Percentiles rank a stretch among this genome's conserved stretches.
Evolutionary conservation across 495 filamentous ascomycete genomes (phyloP).

Genomic region (Tuber brumale): DNA sequence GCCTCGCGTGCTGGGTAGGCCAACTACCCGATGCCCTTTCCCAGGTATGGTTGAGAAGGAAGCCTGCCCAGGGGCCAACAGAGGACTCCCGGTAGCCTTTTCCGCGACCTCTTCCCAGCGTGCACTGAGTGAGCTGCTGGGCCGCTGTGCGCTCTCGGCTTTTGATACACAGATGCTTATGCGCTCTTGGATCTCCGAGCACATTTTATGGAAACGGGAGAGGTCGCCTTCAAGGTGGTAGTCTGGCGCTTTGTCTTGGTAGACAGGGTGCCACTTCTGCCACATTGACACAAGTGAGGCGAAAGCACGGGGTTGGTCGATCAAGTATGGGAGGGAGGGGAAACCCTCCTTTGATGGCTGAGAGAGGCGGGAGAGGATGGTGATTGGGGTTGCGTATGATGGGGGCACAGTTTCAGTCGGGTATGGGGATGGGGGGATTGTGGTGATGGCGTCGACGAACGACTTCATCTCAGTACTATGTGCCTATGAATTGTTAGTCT

Average conservation of each 20-base stretch:
- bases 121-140: slow-evolving; percentile 53
- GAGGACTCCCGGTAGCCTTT: slow-evolving; percentile 49
- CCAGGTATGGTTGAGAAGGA: slow-evolving; percentile 25
- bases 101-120: slow-evolving; percentile 72
- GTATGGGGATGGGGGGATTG: slow-evolving; percentile 60
- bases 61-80: slow-evolving; percentile 21
- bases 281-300: slow-evolving; percentile 84
- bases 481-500: slow-evolving; percentile 45
- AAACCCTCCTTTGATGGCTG: slow-evolving; percentile 84
- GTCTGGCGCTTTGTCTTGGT: slow-evolving; percentile 44
- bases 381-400: slow-evolving; percentile 85
- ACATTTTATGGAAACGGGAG: slow-evolving; percentile 65
- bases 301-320: slow-evolving; percentile 83
- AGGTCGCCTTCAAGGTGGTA: slow-evolving; percentile 56
- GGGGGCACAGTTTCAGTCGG: slow-evolving; percentile 62
- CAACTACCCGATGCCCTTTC: slow-evolving; percentile 31
- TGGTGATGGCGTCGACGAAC: slow-evolving; percentile 80
- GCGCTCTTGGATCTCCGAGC: slow-evolving; percentile 62
- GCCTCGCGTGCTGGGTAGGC: slow-evolving; percentile 21
- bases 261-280: slow-evolving; percentile 57
- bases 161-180: slow-evolving; percentile 59
- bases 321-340: slow-evolving; percentile 85
- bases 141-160: slow-evolving; percentile 66
- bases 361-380: slow-evolving; percentile 78
- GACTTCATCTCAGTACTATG: slow-evolving; percentile 65